Conservation (phyloP, 1,139 yeast genomes). For the Wickerhamomyces sp. region DNA sequence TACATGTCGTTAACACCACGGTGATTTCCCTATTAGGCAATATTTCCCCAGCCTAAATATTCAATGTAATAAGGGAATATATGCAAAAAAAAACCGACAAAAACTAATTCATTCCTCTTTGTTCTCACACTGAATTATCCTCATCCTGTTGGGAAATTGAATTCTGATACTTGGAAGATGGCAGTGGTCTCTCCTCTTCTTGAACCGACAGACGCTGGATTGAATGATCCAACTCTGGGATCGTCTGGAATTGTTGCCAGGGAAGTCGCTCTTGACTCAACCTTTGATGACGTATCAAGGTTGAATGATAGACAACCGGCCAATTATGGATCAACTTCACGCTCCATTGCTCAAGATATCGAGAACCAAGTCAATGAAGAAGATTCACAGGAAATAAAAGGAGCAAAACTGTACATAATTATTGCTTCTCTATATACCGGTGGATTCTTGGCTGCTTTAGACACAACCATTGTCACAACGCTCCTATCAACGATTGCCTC, state of each 20-base stretch:
- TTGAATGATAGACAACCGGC: neutral
- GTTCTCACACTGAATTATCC: no score
- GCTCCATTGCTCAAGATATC: neutral
- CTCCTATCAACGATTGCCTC: conserved; percentile 57
- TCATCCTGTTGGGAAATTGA: neutral
- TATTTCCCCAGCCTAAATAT: no score
- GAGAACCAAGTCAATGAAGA: conserved; percentile 31
- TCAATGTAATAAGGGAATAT: no score
- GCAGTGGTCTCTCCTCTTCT: conserved; percentile 9
- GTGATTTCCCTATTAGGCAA: no score
- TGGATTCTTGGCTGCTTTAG: conserved; percentile 55
- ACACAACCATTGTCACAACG: conserved; percentile 59
- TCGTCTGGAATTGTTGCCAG: conserved; percentile 13
- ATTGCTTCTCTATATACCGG: conserved; percentile 40
- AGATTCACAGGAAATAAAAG: neutral
- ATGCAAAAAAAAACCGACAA: no score
- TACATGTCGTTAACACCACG: no score
- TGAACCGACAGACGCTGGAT: conserved; percentile 7
- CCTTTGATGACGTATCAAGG: conserved; percentile 1
- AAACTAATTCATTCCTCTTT: no score
- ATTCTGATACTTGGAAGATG: neutral
- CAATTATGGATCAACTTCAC: conserved; percentile 8
- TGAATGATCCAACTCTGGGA: conserved; percentile 12
- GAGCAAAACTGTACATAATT: conserved; percentile 20
- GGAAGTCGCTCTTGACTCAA: conserved; percentile 7